Percentiles rank a stretch among this genome's conserved stretches.
phyloP scores from a whole-genome alignment of 306 rosid genomes.

The Vachellia pachyceras region DNA sequence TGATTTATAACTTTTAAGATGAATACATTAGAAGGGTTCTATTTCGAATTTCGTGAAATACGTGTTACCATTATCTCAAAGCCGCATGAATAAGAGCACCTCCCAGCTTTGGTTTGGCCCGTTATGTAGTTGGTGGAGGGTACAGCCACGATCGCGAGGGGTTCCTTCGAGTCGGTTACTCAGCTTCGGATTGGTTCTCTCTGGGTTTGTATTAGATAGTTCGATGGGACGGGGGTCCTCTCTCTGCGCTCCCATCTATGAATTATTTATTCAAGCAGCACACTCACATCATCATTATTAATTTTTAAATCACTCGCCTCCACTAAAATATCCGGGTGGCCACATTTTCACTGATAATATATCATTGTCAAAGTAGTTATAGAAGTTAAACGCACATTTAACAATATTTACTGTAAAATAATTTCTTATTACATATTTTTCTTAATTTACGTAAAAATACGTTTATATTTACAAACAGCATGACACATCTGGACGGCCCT shows the following conservation, averaged over 20 bases:
- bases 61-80: not conserved
- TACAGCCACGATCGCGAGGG: conserved; percentile 11
- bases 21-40: too few relatives aligned
- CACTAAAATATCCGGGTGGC: not conserved
- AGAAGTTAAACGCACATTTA: too few relatives aligned
- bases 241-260: not conserved
- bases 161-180: conserved; percentile 43
- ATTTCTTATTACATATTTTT: too few relatives aligned
- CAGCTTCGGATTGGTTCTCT: conserved; percentile 6
- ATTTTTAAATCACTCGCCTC: not conserved
- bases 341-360: not conserved
- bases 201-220: conserved; percentile 5
- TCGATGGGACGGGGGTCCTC: conserved; percentile 14
- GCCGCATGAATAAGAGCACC: not conserved
- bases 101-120: conserved; percentile 37
- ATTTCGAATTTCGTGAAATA: too few relatives aligned
- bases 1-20: too few relatives aligned
- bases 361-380: too few relatives aligned
- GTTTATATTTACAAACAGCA: too few relatives aligned
- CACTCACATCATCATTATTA: not conserved
- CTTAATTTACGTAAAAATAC: too few relatives aligned
- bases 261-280: conserved; percentile 28
- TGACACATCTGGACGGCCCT: not conserved
- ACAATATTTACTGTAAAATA: too few relatives aligned
- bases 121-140: conserved; percentile 39